phyloP scores from a whole-genome alignment of 78 protist genomes.

The Chrysochromulina parva region DNA sequence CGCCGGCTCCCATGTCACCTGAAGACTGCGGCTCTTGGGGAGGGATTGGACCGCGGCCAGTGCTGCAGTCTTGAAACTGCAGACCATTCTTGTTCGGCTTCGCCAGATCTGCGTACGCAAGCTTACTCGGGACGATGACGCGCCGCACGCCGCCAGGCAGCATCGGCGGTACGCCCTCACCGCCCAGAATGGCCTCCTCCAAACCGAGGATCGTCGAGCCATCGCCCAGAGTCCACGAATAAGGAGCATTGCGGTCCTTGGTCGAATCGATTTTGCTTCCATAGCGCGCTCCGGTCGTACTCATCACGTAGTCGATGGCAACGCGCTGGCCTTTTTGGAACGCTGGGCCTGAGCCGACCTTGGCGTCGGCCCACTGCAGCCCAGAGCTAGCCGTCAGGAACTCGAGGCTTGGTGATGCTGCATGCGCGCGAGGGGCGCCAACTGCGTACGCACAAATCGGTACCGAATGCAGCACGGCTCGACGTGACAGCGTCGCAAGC shows the following conservation, averaged over 20 bases:
- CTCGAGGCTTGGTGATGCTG: too few species aligned
- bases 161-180: not conserved
- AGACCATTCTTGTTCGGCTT: not conserved
- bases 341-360: too few species aligned
- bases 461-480: too few species aligned
- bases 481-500: too few species aligned
- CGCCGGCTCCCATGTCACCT: not conserved
- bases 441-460: too few species aligned
- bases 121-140: not conserved
- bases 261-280: not conserved
- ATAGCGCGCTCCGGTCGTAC: not conserved
- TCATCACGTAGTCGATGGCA: slow-evolving; percentile 14
- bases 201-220: not conserved
- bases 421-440: too few species aligned
- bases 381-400: too few species aligned
- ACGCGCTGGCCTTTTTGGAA: not conserved
- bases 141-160: slow-evolving; percentile 4
- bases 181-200: not conserved
- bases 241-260: not conserved
- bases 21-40: not conserved
- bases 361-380: too few species aligned
- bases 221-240: not conserved
- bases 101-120: not conserved
- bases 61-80: not conserved
- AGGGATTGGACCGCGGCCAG: not conserved